A percentile compares a stretch with the other conserved stretches of the same genome.
phyloP scores from a whole-genome alignment of 345 rosid genomes.

The Viola odorata region DNA sequence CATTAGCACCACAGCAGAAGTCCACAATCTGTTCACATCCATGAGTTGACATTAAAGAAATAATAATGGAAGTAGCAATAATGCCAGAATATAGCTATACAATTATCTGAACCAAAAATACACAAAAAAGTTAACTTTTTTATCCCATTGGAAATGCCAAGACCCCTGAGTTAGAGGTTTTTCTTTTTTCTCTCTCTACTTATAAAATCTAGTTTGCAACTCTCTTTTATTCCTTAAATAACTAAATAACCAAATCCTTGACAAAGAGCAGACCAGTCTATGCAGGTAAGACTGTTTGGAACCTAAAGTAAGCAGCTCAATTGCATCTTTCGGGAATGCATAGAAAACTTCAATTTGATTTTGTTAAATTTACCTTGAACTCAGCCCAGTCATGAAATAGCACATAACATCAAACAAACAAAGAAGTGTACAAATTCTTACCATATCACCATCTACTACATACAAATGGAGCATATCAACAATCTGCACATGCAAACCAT shows the following conservation, averaged over 20 bases:
- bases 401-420: constrained; percentile 7
- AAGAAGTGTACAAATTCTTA: constrained; percentile 26
- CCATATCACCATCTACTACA: constrained; percentile 78
- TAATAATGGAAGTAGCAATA: no score
- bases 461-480: constrained; percentile 83
- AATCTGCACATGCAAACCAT: constrained; percentile 50
- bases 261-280: no score
- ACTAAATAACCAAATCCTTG: no score
- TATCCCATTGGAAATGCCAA: not conserved
- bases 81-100: not conserved
- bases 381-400: not conserved
- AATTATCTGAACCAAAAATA: not conserved
- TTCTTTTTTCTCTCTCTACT: no score
- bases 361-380: not conserved
- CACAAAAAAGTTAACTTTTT: not conserved
- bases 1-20: constrained; percentile 96
- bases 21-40: constrained; percentile 60
- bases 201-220: no score
- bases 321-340: not conserved
- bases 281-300: no score
- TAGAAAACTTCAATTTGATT: not conserved
- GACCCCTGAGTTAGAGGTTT: no score
- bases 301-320: not conserved
- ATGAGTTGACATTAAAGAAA: not conserved
- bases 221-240: no score